phyloP scores from a whole-genome alignment of 2,329 filamentous ascomycete genomes.

The Endocalyx cinctus region DNA sequence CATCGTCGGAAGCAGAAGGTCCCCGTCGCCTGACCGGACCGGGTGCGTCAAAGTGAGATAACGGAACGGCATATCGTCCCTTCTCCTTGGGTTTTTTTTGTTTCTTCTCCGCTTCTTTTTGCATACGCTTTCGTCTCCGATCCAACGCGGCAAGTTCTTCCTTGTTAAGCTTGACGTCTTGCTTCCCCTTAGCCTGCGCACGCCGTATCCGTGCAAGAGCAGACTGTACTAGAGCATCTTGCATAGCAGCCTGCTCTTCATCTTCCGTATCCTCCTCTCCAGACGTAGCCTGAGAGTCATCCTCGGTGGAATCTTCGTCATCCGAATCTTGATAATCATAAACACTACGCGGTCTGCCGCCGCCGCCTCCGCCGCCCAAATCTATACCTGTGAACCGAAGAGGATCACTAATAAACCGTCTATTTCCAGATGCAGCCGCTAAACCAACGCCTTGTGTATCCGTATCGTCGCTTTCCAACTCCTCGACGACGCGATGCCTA shows the following conservation, averaged over 20 bases:
- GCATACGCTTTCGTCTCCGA: constrained; percentile 57
- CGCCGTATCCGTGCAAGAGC: constrained; percentile 76
- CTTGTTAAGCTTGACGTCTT: constrained; percentile 73
- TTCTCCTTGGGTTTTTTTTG: constrained; percentile 36
- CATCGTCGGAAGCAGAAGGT: constrained; percentile 27
- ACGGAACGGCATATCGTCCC: constrained; percentile 47
- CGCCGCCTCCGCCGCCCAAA: constrained; percentile 41
- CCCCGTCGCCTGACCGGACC: constrained; percentile 31
- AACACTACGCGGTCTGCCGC: constrained; percentile 33
- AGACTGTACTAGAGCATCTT: constrained; percentile 71
- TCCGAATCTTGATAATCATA: constrained; percentile 33
- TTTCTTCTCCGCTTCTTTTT: constrained; percentile 41
- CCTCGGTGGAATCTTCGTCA: constrained; percentile 45
- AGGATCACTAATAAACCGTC: constrained; percentile 54
- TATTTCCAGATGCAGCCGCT: constrained; percentile 36
- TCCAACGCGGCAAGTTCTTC: constrained; percentile 79
- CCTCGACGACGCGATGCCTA: constrained; percentile 55
- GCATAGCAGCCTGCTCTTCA: constrained; percentile 55
- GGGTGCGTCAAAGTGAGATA: constrained; percentile 45
- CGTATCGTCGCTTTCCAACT: constrained; percentile 58
- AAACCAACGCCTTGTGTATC: constrained; percentile 53
- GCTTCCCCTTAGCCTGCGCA: constrained; percentile 70
- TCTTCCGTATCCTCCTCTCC: constrained; percentile 52
- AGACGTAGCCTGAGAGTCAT: constrained; percentile 43
- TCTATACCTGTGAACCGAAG: constrained; percentile 58